phyloP scores from a whole-genome alignment of 2,329 filamentous ascomycete genomes.

The Pyrenophora tritici-repentis region DNA sequence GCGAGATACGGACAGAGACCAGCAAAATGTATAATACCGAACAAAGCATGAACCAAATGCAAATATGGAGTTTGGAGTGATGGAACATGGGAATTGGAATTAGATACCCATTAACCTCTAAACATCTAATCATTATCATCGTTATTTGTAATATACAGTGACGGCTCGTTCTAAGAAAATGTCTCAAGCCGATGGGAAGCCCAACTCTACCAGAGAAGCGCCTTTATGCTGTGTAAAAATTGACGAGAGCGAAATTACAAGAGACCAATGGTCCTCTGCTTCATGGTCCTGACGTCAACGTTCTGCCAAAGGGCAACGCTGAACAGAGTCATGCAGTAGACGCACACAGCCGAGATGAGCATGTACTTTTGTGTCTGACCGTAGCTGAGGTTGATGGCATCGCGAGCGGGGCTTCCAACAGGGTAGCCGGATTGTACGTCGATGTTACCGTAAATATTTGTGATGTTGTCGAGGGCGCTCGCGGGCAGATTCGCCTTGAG shows the following conservation, averaged over 20 bases:
- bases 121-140: background rate
- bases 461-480: slow-evolving; percentile 44
- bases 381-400: slow-evolving; percentile 48
- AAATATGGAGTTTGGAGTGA: no score
- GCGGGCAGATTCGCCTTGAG: slow-evolving; percentile 55
- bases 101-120: background rate
- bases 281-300: slow-evolving; percentile 38
- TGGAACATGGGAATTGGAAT: background rate
- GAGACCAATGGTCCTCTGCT: slow-evolving; percentile 40
- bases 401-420: slow-evolving; percentile 55
- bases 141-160: background rate
- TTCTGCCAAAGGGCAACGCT: slow-evolving; percentile 38
- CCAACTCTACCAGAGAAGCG: background rate
- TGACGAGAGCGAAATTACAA: slow-evolving; percentile 21
- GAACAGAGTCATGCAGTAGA: slow-evolving; percentile 33
- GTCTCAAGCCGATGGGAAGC: no score
- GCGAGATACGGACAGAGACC: no score
- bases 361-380: slow-evolving; percentile 45
- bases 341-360: slow-evolving; percentile 41
- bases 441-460: slow-evolving; percentile 58
- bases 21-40: no score
- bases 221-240: background rate
- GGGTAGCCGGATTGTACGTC: slow-evolving; percentile 60
- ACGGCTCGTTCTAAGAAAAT: no score
- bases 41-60: no score